phyloP scores from a whole-genome alignment of 306 rosid species.

The Casuarina glauca region DNA sequence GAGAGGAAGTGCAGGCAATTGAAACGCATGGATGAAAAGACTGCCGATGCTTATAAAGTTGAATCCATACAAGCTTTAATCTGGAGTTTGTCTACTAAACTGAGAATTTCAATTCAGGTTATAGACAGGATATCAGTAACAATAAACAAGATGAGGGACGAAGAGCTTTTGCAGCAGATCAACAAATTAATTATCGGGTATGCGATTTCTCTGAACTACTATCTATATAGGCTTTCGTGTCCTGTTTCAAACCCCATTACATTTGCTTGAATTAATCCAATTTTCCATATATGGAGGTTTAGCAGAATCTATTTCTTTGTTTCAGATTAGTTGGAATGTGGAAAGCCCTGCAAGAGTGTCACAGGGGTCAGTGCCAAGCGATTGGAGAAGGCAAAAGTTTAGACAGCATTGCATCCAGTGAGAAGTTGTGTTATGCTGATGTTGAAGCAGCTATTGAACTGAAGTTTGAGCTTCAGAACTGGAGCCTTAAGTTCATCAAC shows the following conservation, averaged over 20 bases:
- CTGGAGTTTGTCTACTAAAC: slow-evolving; percentile 44
- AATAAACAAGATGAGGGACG: slow-evolving; percentile 68
- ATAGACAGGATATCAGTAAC: slow-evolving; percentile 73
- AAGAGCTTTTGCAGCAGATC: slow-evolving; percentile 73
- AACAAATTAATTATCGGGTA: slow-evolving; percentile 65
- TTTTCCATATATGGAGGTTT: background rate
- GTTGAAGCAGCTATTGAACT: slow-evolving; percentile 59
- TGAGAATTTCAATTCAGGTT: slow-evolving; percentile 76
- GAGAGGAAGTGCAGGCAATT: slow-evolving; percentile 69
- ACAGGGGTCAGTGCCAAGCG: slow-evolving; percentile 50
- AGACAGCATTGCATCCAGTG: slow-evolving; percentile 37
- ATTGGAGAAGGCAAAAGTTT: slow-evolving; percentile 44
- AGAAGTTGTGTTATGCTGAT: slow-evolving; percentile 37
- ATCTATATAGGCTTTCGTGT: too few relatives aligned
- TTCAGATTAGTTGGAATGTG: slow-evolving; percentile 71
- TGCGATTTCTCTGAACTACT: slow-evolving; percentile 4
- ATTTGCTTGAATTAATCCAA: background rate
- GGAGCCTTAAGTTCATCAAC: slow-evolving; percentile 61
- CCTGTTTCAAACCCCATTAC: background rate
- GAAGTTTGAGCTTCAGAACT: slow-evolving; percentile 63
- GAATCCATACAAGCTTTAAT: slow-evolving; percentile 44
- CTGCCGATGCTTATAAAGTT: slow-evolving; percentile 43
- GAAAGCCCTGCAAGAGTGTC: slow-evolving; percentile 74
- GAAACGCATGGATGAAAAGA: slow-evolving; percentile 42
- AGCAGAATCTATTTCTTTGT: slow-evolving; percentile 11